Percentiles rank a stretch among this genome's conserved stretches.
phyloP scores from a whole-genome alignment of 805 yeast species.

The Schizosaccharomyces lindneri region DNA sequence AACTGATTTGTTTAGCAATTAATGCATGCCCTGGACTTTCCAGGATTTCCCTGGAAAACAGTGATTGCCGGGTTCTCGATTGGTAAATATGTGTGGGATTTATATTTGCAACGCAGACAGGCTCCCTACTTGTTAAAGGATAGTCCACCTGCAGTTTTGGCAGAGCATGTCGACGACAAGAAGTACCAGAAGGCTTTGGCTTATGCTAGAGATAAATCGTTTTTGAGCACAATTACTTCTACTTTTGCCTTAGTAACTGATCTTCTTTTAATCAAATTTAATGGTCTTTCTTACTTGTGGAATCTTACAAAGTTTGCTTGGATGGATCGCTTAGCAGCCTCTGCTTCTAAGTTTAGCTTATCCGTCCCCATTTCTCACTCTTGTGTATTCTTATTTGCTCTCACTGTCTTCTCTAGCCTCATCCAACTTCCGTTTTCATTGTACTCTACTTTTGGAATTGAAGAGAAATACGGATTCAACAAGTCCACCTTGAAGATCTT shows the following conservation, averaged over 20 bases:
- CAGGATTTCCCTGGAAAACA: constrained; percentile 57
- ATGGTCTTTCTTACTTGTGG: constrained; percentile 45
- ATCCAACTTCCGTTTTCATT: constrained; percentile 42
- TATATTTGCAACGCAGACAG: constrained; percentile 54
- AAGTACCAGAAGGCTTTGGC: constrained; percentile 54
- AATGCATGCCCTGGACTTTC: constrained; percentile 21
- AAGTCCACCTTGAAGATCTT: constrained; percentile 53
- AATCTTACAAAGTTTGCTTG: constrained; percentile 20
- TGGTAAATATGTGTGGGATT: constrained; percentile 51
- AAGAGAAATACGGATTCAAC: constrained; percentile 82
- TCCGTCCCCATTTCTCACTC: background rate
- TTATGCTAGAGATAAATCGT: constrained; percentile 57
- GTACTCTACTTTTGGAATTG: constrained; percentile 66
- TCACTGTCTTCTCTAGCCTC: constrained; percentile 26
- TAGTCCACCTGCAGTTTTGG: constrained; percentile 43
- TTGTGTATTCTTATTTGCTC: constrained; percentile 22
- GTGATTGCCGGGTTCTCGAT: constrained; percentile 50
- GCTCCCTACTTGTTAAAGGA: constrained; percentile 33
- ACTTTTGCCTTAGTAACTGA: constrained; percentile 30
- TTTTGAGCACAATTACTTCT: constrained; percentile 35
- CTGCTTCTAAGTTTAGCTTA: constrained; percentile 19
- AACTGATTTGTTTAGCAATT: background rate
- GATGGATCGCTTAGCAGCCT: constrained; percentile 15
- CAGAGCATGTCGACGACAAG: constrained; percentile 40
- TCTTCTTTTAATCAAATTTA: constrained; percentile 30